Evolutionary conservation across 2,329 filamentous ascomycete species (phyloP), one percentile per base, ranked within the genome.

Genomic region (Aspergillus aculeatus): DNA sequence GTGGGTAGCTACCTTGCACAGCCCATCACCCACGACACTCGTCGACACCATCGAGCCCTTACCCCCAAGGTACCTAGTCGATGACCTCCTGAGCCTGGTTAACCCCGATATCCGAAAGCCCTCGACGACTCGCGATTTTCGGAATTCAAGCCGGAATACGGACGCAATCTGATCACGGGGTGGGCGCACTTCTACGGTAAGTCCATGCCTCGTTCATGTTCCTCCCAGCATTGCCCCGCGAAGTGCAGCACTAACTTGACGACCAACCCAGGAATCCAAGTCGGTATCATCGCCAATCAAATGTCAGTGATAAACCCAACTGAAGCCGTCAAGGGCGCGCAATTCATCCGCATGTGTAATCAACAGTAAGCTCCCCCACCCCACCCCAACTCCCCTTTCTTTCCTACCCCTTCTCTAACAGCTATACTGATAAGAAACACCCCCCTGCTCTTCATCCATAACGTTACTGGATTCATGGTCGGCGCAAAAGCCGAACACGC

Each of bases 391-490:
- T 14, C 10, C 32, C 3, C 14, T 12, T 14, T 12, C 10, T 12
- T 12, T 12, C 32, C 32, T 7, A 7, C 2, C 11, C 32, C 2
- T 9, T 9, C 32, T 4, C 32, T 35, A 14, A 35, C 32, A 35
- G 10, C 10, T 5, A 14, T 12, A 35, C 14, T 35, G 11, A 14
- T 4, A 11, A 35, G 32, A 57, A 70, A 71, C 26, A 73, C 64
- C 0, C 78, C 79, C 0, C 79, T 81, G 14, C 66, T 81, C 5
- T 81, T 80, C 66, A 65, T 81, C 0, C 79, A 81, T 64, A 81
- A 81, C 48, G 78, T 81, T 0, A 81, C 79, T 0, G 79, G 79
- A 1, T 81, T 81, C 68, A 81, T 81, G 78, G 78, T 81, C 3
- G 79, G 79, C 3, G 64, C 74, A 5, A 78, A 79, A 58, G 75